phyloP scores from a whole-genome alignment of 768 basidiomycete genomes.

The Termitomyces sp. region DNA sequence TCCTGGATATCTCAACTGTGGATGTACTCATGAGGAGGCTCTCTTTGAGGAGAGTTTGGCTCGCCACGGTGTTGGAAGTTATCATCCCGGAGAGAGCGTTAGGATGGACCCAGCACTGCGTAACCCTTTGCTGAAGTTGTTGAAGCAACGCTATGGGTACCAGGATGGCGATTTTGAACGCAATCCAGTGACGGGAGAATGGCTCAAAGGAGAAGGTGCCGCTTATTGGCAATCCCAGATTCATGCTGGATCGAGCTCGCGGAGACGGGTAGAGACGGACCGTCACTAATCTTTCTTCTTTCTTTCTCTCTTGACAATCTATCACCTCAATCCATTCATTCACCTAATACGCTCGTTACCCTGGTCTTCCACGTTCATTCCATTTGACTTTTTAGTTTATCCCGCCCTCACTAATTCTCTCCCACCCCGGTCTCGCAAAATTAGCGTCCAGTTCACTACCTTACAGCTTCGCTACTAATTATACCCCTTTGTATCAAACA shows the following conservation, averaged over 20 bases:
- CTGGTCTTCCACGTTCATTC: conserved; percentile 12
- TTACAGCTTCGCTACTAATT: not conserved
- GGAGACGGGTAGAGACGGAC: conserved; percentile 30
- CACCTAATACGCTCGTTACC: conserved; percentile 15
- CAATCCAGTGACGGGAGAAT: conserved; percentile 57
- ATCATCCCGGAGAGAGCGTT: conserved; percentile 79
- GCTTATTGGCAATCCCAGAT: conserved; percentile 59
- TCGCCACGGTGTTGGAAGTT: conserved; percentile 76
- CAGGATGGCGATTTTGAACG: conserved; percentile 85
- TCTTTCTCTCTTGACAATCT: conserved; percentile 1
- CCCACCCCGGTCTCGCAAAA: not conserved
- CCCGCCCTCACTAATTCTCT: not conserved
- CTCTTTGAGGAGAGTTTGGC: conserved; percentile 84
- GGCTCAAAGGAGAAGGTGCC: conserved; percentile 67
- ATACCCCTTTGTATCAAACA: conserved; percentile 10
- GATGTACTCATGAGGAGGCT: conserved; percentile 80
- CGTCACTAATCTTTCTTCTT: conserved; percentile 16
- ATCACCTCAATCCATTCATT: not conserved
- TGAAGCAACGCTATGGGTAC: conserved; percentile 73
- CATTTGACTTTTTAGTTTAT: not conserved
- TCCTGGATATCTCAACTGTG: conserved; percentile 75
- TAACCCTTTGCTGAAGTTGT: conserved; percentile 70
- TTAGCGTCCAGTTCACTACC: conserved; percentile 1
- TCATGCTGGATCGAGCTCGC: conserved; percentile 26
- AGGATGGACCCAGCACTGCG: conserved; percentile 87